phyloP scores from a whole-genome alignment of 2,329 filamentous ascomycete species.

The Paramyrothecium sp. region DNA sequence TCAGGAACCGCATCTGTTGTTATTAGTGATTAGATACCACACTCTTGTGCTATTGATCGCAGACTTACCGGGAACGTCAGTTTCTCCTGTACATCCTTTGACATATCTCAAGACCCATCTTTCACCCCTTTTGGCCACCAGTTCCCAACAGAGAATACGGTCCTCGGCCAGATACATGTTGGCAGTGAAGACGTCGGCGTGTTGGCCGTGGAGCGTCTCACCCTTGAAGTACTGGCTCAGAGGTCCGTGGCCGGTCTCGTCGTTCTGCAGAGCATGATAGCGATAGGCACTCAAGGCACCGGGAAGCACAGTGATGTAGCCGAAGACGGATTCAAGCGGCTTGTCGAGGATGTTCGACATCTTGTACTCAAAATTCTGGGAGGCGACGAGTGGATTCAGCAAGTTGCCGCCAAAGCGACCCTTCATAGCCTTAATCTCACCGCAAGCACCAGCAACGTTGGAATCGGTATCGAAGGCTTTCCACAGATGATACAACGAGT shows the following conservation, averaged over 20 bases:
- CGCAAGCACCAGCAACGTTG: conserved; percentile 93
- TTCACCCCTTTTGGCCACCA: conserved; percentile 92
- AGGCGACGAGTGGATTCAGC: conserved; percentile 90
- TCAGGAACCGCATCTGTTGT: conserved; percentile 82
- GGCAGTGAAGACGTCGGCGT: conserved; percentile 95
- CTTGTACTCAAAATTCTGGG: conserved; percentile 99
- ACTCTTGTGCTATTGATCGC: background rate
- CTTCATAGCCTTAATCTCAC: conserved; percentile 97
- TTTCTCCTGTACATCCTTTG: conserved; percentile 93
- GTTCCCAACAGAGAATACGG: conserved; percentile 88
- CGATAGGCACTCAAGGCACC: conserved; percentile 94
- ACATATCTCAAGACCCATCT: conserved; percentile 98
- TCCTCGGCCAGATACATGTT: conserved; percentile 95
- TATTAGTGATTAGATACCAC: conserved; percentile 21
- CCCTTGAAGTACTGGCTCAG: conserved; percentile 99
- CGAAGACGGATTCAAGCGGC: conserved; percentile 93
- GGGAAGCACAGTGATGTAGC: conserved; percentile 95
- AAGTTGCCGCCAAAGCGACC: conserved; percentile 80
- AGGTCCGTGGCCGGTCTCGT: conserved; percentile 91
- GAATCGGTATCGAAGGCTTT: conserved; percentile 98
- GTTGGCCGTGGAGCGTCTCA: conserved; percentile 91
- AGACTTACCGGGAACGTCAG: conserved; percentile 86
- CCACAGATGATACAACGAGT: conserved; percentile 96
- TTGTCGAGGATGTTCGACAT: conserved; percentile 99
- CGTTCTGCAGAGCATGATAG: conserved; percentile 94